phyloP scores from a whole-genome alignment of 805 yeast genomes.

The Debaryomyces tyrocola region DNA sequence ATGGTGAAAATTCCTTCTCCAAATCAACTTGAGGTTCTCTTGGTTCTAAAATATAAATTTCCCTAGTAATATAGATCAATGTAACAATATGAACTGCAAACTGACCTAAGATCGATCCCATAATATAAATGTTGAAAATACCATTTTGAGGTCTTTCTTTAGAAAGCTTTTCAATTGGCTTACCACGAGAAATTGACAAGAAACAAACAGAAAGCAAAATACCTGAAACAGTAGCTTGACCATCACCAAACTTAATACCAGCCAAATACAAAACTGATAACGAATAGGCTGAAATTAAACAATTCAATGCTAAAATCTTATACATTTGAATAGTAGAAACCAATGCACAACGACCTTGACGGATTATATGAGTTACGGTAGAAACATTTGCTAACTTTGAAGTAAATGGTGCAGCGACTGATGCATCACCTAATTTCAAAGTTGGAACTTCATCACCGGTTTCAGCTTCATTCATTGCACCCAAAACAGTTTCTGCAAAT shows the following conservation, averaged over 20 bases:
- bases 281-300: constrained; percentile 95
- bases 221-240: constrained; percentile 97
- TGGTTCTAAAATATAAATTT: constrained; percentile 87
- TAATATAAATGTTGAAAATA: constrained; percentile 89
- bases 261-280: constrained; percentile 91
- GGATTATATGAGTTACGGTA: constrained; percentile 87
- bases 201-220: constrained; percentile 89
- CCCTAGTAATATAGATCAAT: constrained; percentile 76
- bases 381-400: constrained; percentile 90
- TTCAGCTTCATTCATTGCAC: constrained; percentile 51
- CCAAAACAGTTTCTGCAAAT: constrained; percentile 64
- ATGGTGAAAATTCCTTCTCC: constrained; percentile 85
- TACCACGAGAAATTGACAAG: constrained; percentile 91
- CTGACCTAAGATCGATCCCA: constrained; percentile 97
- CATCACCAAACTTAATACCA: constrained; percentile 97
- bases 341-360: constrained; percentile 98
- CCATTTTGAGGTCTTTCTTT: constrained; percentile 97
- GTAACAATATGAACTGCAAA: constrained; percentile 89
- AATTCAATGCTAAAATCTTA: constrained; percentile 93
- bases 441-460: constrained; percentile 88
- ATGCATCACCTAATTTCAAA: constrained; percentile 95
- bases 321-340: constrained; percentile 99
- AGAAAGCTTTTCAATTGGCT: constrained; percentile 83
- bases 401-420: constrained; percentile 98
- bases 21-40: constrained; percentile 87